Conservation (phyloP, 2,329 filamentous ascomycete genomes). For the Ceratocystis eucalypticola region DNA sequence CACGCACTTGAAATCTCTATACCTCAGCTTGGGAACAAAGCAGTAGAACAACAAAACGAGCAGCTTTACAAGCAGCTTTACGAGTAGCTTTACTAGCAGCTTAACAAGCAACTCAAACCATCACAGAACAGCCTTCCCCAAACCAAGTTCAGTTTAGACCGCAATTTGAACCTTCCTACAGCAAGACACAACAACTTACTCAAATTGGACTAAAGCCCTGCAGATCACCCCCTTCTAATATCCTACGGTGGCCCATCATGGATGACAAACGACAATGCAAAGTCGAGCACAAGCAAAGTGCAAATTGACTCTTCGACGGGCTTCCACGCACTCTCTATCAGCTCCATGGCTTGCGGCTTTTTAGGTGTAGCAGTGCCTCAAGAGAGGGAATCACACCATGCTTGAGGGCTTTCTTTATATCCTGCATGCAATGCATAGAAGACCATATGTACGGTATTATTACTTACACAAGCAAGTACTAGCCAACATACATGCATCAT, state of each 20-base stretch:
- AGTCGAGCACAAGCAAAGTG: too few species aligned
- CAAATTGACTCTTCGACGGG: neutral
- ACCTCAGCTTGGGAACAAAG: too few species aligned
- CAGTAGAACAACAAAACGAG: too few species aligned
- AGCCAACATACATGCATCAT: neutral
- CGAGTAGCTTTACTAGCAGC: too few species aligned
- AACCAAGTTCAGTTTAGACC: neutral
- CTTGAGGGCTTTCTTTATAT: neutral
- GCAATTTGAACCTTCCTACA: neutral
- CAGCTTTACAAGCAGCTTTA: too few species aligned
- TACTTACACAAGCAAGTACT: neutral
- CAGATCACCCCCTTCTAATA: neutral
- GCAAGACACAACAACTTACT: neutral
- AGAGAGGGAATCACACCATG: neutral
- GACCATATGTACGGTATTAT: neutral
- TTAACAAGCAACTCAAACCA: neutral
- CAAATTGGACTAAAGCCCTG: neutral
- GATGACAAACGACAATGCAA: neutral
- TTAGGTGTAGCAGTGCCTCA: neutral
- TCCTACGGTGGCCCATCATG: neutral
- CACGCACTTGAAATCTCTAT: too few species aligned
- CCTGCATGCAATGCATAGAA: neutral
- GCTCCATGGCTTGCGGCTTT: neutral
- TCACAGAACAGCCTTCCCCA: neutral
- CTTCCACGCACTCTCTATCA: neutral